phyloP scores from a whole-genome alignment of 345 rosid species.

The Odontarrhena argentea region DNA sequence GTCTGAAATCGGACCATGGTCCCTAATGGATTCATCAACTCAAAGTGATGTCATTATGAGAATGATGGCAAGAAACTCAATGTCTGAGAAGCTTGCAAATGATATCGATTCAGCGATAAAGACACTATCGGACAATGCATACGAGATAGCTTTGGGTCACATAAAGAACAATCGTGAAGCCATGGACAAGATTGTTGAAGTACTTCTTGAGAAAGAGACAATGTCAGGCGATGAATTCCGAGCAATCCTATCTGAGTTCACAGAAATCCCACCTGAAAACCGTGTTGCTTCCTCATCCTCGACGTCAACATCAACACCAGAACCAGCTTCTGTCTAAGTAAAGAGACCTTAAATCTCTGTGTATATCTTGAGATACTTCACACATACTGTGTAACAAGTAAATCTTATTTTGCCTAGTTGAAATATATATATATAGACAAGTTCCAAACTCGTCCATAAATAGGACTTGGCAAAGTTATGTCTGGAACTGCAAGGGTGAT shows the following conservation, averaged over 20 bases:
- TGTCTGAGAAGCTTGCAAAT: conserved; percentile 95
- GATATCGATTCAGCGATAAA: conserved; percentile 79
- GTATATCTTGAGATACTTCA: conserved; percentile 32
- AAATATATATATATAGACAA: conserved; percentile 24
- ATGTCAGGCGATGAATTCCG: conserved; percentile 89
- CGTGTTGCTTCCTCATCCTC: conserved; percentile 61
- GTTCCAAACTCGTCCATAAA: not conserved
- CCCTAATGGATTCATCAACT: conserved; percentile 75
- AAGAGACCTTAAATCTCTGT: conserved; percentile 13
- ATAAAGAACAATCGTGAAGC: conserved; percentile 93
- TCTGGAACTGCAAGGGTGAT: not conserved
- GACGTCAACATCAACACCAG: conserved; percentile 47
- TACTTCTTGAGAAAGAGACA: conserved; percentile 86
- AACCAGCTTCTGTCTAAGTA: conserved; percentile 38
- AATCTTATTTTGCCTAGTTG: conserved; percentile 22
- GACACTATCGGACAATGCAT: conserved; percentile 76
- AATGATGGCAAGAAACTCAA: conserved; percentile 98
- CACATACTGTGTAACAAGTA: conserved; percentile 28
- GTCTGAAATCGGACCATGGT: conserved; percentile 99
- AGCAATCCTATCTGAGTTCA: conserved; percentile 87
- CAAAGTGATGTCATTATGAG: conserved; percentile 95
- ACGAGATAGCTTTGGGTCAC: conserved; percentile 72
- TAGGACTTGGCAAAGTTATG: not conserved
- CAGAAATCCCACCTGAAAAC: conserved; percentile 84
- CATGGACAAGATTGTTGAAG: conserved; percentile 94